Conservation (phyloP, 805 yeast genomes). For the Spencermartinsiella europaea region DNA sequence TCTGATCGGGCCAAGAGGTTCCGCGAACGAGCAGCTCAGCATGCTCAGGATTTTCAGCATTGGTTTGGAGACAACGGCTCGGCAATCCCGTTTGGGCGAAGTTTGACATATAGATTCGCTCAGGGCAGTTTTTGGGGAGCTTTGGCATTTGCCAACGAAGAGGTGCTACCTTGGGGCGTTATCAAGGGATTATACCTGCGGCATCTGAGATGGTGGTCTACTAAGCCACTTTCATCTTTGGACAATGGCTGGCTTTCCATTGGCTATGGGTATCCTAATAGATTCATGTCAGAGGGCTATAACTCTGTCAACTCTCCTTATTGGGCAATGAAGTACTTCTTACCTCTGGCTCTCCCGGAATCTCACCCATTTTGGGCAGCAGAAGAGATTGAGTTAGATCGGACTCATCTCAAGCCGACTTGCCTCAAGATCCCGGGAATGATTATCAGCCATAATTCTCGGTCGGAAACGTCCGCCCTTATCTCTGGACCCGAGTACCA, state of each 20-base stretch:
- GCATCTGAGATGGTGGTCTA: constrained; percentile 25
- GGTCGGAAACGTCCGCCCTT: constrained; percentile 7
- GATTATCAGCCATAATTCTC: constrained; percentile 10
- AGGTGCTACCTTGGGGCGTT: constrained; percentile 20
- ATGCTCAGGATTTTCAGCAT: constrained; percentile 25
- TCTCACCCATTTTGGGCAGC: constrained; percentile 22
- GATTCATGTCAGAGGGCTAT: constrained; percentile 23
- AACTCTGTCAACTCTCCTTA: constrained; percentile 26
- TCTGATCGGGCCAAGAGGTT: constrained; percentile 20
- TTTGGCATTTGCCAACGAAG: constrained; percentile 18
- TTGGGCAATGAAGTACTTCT: constrained; percentile 24
- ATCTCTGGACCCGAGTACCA: constrained; percentile 13
- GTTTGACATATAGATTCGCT: constrained; percentile 26
- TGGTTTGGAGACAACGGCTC: constrained; percentile 25
- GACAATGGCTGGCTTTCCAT: constrained; percentile 21
- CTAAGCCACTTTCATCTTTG: constrained; percentile 20
- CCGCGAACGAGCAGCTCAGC: constrained; percentile 21
- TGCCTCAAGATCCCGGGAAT: constrained; percentile 15
- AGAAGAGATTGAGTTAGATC: constrained; percentile 12
- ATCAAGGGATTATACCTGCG: constrained; percentile 22
- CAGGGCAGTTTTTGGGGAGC: constrained; percentile 25
- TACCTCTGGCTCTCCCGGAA: constrained; percentile 21
- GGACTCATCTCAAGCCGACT: not conserved
- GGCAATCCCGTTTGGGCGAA: constrained; percentile 25
- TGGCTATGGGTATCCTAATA: constrained; percentile 25